Percentiles rank a stretch among this genome's conserved stretches.
phyloP scores from a whole-genome alignment of 2,329 filamentous ascomycete genomes.

The Phialophora chinensis region DNA sequence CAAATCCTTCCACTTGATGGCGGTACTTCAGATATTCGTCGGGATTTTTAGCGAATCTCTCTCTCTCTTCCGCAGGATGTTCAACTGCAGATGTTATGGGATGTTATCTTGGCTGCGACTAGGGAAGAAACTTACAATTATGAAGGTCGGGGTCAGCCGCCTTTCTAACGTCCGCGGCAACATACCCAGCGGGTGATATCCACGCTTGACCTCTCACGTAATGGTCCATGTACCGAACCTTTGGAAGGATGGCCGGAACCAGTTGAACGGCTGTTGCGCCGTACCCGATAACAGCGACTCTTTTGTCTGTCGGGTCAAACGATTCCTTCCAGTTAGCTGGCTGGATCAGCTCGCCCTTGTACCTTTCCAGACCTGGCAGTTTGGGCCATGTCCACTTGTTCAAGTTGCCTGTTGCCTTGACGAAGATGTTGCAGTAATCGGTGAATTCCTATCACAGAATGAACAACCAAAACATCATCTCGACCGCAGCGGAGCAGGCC shows the following conservation, averaged over 20 bases:
- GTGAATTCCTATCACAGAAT: background rate
- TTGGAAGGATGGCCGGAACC: constrained; percentile 31
- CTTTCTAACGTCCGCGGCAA: background rate
- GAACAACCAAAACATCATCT: background rate
- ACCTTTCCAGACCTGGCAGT: constrained; percentile 38
- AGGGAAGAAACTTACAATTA: background rate
- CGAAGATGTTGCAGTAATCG: background rate
- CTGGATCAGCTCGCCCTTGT: constrained; percentile 42
- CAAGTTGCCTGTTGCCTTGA: constrained; percentile 57
- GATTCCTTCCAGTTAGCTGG: constrained; percentile 53
- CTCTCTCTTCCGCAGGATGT: constrained; percentile 12
- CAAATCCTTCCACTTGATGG: constrained; percentile 10
- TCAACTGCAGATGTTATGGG: constrained; percentile 5
- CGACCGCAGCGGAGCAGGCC: background rate
- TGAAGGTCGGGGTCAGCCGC: background rate
- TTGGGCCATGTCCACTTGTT: constrained; percentile 56
- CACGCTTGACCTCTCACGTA: constrained; percentile 36
- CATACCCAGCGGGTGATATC: constrained; percentile 34
- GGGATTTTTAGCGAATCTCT: constrained; percentile 4
- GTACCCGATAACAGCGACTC: constrained; percentile 28
- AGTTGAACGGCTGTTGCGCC: constrained; percentile 28
- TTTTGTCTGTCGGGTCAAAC: constrained; percentile 55
- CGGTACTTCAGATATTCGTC: constrained; percentile 12
- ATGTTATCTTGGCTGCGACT: too few relatives aligned
- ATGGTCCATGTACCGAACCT: constrained; percentile 38